Conservation (phyloP, 805 yeast genomes). For the Limtongia smithiae region DNA sequence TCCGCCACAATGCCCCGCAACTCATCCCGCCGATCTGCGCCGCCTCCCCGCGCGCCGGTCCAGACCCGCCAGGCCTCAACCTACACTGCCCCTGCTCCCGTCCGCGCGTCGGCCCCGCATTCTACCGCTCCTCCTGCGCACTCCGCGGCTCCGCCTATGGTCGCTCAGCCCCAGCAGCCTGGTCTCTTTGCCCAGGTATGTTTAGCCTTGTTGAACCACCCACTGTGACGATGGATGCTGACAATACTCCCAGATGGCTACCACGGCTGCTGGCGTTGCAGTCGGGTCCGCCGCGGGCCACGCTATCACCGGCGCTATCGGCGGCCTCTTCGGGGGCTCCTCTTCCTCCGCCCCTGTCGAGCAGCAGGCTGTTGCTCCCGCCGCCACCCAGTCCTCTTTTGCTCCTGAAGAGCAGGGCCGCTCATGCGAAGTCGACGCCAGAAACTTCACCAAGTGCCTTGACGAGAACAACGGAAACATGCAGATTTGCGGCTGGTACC, state of each 20-base stretch:
- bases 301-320: constrained; percentile 91
- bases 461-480: constrained; percentile 92
- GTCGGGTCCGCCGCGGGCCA: constrained; percentile 98
- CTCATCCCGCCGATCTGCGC: constrained; percentile 36
- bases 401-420: constrained; percentile 45
- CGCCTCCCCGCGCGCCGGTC: constrained; percentile 35
- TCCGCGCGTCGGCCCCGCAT: constrained; percentile 26
- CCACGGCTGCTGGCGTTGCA: constrained; percentile 99
- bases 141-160: constrained; percentile 43
- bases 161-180: constrained; percentile 44
- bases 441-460: constrained; percentile 91
- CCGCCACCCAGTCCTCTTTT: constrained; percentile 31
- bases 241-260: constrained; percentile 67
- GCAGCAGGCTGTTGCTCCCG: constrained; percentile 47
- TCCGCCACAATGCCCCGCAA: constrained; percentile 28
- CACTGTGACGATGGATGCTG: background rate
- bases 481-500: constrained; percentile 94
- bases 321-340: constrained; percentile 83
- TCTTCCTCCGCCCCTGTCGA: constrained; percentile 53
- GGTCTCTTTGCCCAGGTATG: constrained; percentile 42
- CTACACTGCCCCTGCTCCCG: constrained; percentile 52
- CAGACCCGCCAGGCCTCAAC: constrained; percentile 67
- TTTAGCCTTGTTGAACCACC: background rate
- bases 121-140: constrained; percentile 47
- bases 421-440: constrained; percentile 88